Evolutionary conservation across 495 filamentous ascomycete genomes (phyloP).

Genomic region (Xylaria castorea): DNA sequence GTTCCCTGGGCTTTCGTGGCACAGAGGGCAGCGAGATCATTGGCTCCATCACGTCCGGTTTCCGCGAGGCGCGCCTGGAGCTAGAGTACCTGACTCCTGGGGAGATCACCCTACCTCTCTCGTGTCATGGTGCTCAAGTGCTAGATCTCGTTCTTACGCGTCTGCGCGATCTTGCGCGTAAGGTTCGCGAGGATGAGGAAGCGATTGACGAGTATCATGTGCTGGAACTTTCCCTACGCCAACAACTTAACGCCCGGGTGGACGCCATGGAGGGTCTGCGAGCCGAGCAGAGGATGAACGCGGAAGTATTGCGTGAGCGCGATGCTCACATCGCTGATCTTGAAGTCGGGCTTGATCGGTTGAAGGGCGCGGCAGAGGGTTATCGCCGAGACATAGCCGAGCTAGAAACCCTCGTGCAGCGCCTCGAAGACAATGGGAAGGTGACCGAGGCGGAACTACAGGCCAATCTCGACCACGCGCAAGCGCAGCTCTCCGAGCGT

Average conservation of each 20-base stretch:
- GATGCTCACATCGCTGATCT: slow-evolving; percentile 63
- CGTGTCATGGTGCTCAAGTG: slow-evolving; percentile 53
- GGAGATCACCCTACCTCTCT: slow-evolving; percentile 56
- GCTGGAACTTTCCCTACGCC: slow-evolving; percentile 51
- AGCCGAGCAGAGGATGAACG: slow-evolving; percentile 53
- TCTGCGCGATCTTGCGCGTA: slow-evolving; percentile 52
- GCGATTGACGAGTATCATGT: slow-evolving; percentile 63
- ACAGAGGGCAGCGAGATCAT: slow-evolving; percentile 57
- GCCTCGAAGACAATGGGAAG: slow-evolving; percentile 20
- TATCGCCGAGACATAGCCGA: slow-evolving; percentile 69
- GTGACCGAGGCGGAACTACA: slow-evolving; percentile 32
- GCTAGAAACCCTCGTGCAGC: slow-evolving; percentile 54
- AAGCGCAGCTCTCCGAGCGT: slow-evolving; percentile 50
- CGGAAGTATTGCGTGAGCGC: slow-evolving; percentile 43
- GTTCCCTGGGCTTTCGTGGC: slow-evolving; percentile 62
- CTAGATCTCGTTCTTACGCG: slow-evolving; percentile 53
- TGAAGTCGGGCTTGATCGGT: slow-evolving; percentile 62
- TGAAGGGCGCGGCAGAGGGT: slow-evolving; percentile 65
- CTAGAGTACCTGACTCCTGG: slow-evolving; percentile 72
- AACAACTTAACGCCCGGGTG: slow-evolving; percentile 55
- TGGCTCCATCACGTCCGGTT: slow-evolving; percentile 54
- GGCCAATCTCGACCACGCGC: slow-evolving; percentile 39
- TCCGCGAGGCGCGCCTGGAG: slow-evolving; percentile 71
- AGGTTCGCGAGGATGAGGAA: slow-evolving; percentile 59
- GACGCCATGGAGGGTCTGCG: slow-evolving; percentile 49